Base-by-base conservation (phyloP, 1,284 basidiomycete genomes). In the Malassezia cuniculi region DNA sequence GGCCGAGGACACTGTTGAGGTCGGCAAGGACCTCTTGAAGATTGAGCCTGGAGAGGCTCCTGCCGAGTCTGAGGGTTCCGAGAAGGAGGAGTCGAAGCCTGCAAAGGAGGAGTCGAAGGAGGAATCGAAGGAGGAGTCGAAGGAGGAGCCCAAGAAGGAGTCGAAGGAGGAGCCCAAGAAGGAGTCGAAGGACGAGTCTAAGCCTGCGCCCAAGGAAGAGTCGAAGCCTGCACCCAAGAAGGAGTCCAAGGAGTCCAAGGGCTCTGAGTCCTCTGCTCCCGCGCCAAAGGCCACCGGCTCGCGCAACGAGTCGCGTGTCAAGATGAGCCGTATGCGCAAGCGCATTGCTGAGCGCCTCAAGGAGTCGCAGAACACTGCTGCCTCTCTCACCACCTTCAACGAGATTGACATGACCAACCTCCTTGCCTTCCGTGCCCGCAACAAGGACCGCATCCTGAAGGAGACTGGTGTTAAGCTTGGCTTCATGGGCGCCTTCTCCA, bases 331-430 rank as follows among this genome's bases (percentile, higher is more conserved):
- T 17, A 97, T 97, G 93, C 84, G 90, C 48, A 75, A 83, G 56
- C 83, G 90, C 50, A 97, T 97, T 62, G 84, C 90, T 33, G 86
- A 93, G 72, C 84, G 90, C 44, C 77, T 97, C 67, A 97, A 97
- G 75, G 83, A 94, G 69, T 93, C 89, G 28, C 90, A 97, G 71
- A 95, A 95, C 70, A 78, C 86, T 10, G 93, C 90, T 8, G 90
- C 90, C 31, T 87, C 86, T 43, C 72, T 97, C 52, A 97, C 93
- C 36, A 97, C 90, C 30, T 97, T 97, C 77, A 95, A 97, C 73
- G 90, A 97, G 73, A 86, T 97, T 67, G 90, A 97, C 74, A 97
- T 97, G 90, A 87, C 84, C 31, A 80, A 81, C 31, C 72, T 95
- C 49, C 84, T 95, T 75, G 81, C 82, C 37, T 81, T 97, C 79